phyloP scores from a whole-genome alignment of 306 rosid species.

The Notholithocarpus densiflorus region DNA sequence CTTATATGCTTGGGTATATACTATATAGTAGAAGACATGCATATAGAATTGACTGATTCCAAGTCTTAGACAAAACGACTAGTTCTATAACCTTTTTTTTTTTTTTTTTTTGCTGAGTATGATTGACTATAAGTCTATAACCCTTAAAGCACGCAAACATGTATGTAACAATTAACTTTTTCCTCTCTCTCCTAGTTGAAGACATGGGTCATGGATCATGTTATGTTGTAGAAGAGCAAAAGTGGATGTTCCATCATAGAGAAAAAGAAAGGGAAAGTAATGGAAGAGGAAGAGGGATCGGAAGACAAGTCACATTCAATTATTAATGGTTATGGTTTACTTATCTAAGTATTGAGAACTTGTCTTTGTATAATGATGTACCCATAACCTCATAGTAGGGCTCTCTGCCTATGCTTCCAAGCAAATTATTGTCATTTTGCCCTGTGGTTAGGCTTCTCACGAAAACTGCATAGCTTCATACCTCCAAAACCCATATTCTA shows the following conservation, averaged over 20 bases:
- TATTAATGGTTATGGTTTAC: conserved; percentile 19
- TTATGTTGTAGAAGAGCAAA: conserved; percentile 16
- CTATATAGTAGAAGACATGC: too few relatives aligned
- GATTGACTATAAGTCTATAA: conserved; percentile 6
- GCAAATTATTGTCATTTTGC: conserved; percentile 39
- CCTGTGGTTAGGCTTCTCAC: conserved; percentile 34
- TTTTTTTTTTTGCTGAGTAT: neutral
- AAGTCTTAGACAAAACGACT: too few relatives aligned
- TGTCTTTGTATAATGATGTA: conserved; percentile 39
- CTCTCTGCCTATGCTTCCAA: conserved; percentile 36
- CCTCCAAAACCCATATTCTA: neutral
- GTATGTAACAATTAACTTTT: conserved; percentile 17
- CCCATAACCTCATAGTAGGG: conserved; percentile 28
- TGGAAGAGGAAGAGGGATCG: conserved; percentile 22
- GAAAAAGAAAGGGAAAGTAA: conserved; percentile 26
- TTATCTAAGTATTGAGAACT: conserved; percentile 21
- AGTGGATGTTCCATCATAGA: conserved; percentile 30
- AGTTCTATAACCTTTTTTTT: neutral
- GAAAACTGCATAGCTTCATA: conserved; percentile 12
- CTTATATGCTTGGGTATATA: too few relatives aligned
- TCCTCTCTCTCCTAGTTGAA: neutral
- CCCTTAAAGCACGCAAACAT: conserved; percentile 21
- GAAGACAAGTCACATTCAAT: conserved; percentile 54
- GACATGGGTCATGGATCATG: neutral
- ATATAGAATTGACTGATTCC: too few relatives aligned